phyloP scores from a whole-genome alignment of 225 moss, liverwort and hornwort genomes.

The Rhytidiadelphus loreus region DNA sequence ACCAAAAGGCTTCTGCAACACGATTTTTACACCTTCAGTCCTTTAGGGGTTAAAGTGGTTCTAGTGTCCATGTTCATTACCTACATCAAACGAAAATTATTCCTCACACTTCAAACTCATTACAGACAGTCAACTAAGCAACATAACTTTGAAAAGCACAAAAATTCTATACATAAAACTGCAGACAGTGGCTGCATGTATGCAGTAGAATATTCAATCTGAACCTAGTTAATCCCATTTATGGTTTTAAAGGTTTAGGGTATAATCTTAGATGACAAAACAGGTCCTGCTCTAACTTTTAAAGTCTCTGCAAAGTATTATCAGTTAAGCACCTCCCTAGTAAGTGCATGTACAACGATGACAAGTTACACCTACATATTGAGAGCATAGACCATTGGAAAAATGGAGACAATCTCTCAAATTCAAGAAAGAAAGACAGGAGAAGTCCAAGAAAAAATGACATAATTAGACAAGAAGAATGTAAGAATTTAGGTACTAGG shows the following conservation, averaged over 20 bases:
- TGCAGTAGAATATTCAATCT: neutral
- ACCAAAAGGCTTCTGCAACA: too few relatives aligned
- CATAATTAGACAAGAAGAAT: neutral
- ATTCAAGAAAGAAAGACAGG: neutral
- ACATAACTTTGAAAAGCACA: neutral
- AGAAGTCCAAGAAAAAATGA: neutral
- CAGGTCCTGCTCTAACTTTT: neutral
- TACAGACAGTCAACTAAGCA: neutral
- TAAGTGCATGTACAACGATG: neutral
- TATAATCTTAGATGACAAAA: neutral
- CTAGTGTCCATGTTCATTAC: neutral
- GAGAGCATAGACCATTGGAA: neutral
- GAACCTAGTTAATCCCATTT: neutral
- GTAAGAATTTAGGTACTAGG: constrained; percentile 6
- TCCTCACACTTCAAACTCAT: neutral
- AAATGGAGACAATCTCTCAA: neutral
- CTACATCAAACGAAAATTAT: neutral
- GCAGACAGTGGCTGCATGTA: neutral
- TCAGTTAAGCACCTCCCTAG: neutral
- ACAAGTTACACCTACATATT: neutral
- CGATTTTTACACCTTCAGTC: too few relatives aligned
- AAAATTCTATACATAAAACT: neutral
- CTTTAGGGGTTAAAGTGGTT: neutral
- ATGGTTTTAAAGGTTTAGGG: neutral
- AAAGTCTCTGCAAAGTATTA: neutral